phyloP scores from a whole-genome alignment of 2,329 filamentous ascomycete species.

The Pleoardoris graminearum region DNA sequence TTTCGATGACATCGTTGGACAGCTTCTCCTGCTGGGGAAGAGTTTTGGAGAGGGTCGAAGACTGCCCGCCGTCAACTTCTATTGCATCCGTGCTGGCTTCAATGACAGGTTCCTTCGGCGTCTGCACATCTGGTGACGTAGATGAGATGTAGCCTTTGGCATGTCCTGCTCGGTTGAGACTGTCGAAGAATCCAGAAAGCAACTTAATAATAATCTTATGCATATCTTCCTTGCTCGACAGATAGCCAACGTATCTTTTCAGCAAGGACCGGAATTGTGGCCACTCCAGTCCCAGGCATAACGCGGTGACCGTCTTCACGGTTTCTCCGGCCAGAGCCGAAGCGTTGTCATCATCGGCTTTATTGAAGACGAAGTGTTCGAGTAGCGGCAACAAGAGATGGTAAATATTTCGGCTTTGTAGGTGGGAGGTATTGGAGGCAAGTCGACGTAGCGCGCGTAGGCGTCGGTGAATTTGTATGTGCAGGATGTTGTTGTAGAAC shows the following conservation, averaged over 20 bases:
- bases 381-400: slow-evolving; percentile 89
- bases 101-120: slow-evolving; percentile 39
- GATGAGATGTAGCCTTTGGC: slow-evolving; percentile 38
- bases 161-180: slow-evolving; percentile 61
- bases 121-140: slow-evolving; percentile 43
- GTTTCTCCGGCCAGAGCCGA: slow-evolving; percentile 87
- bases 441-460: slow-evolving; percentile 81
- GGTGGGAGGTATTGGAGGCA: slow-evolving; percentile 67
- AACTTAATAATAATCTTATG: slow-evolving; percentile 86
- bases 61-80: slow-evolving; percentile 21
- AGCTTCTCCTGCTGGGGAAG: slow-evolving; percentile 71
- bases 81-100: slow-evolving; percentile 7
- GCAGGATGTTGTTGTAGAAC: slow-evolving; percentile 91
- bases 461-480: slow-evolving; percentile 84
- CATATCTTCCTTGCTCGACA: slow-evolving; percentile 77
- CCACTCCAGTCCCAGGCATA: slow-evolving; percentile 83
- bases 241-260: slow-evolving; percentile 79
- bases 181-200: slow-evolving; percentile 78
- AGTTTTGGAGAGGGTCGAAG: slow-evolving; percentile 60
- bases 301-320: slow-evolving; percentile 73
- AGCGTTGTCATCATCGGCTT: slow-evolving; percentile 73
- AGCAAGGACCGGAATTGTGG: slow-evolving; percentile 85
- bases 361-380: slow-evolving; percentile 91
- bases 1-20: slow-evolving; percentile 69
- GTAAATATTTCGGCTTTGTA: slow-evolving; percentile 77